Conservation (phyloP, 768 basidiomycete genomes). For the Macrocybe gigantea region DNA sequence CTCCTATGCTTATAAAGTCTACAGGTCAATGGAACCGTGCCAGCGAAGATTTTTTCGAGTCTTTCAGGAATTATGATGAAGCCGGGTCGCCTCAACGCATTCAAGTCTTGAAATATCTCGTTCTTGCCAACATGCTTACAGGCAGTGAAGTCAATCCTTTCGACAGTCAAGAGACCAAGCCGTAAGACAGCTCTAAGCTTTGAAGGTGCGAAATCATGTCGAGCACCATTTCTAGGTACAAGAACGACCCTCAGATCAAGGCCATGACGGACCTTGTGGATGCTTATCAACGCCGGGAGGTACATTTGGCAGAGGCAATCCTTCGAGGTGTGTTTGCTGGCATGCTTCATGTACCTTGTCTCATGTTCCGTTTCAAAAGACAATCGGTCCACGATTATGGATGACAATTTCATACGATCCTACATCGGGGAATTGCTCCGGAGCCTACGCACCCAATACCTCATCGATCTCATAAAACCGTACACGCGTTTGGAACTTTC, state of each 20-base stretch:
- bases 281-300: constrained; percentile 94
- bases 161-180: constrained; percentile 99
- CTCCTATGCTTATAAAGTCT: not conserved
- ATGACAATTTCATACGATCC: constrained; percentile 88
- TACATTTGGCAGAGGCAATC: constrained; percentile 96
- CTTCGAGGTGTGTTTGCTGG: constrained; percentile 54
- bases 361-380: constrained; percentile 38
- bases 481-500: constrained; percentile 92
- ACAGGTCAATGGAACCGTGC: constrained; percentile 94
- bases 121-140: constrained; percentile 96
- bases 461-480: constrained; percentile 97
- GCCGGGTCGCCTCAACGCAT: constrained; percentile 95
- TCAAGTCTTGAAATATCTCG: constrained; percentile 97
- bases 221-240: constrained; percentile 52
- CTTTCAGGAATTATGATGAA: constrained; percentile 98
- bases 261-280: constrained; percentile 98
- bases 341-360: not conserved
- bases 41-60: constrained; percentile 97
- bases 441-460: constrained; percentile 90
- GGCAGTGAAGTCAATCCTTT: constrained; percentile 99
- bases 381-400: constrained; percentile 93
- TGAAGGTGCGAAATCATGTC: not conserved
- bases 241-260: constrained; percentile 92
- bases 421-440: constrained; percentile 96
- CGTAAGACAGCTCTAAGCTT: constrained; percentile 45